These are phyloP conservation scores for Triticum urartu DNA, from an alignment of 176 grass and related monocot genomes.

Conservation along the genomic window DNA sequence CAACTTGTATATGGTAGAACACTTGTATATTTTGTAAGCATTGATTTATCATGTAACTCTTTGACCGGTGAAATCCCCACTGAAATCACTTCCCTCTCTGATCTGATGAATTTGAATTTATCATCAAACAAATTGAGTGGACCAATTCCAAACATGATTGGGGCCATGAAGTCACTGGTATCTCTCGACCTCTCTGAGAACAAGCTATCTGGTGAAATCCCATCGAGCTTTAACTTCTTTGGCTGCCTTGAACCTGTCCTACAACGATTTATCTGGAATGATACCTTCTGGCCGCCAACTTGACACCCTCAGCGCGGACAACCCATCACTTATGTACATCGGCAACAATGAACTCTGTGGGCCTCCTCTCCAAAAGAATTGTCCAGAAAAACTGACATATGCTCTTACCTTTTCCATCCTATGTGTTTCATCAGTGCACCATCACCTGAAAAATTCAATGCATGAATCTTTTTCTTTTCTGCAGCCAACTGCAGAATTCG, in stretches of 20 bases:
- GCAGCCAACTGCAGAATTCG: no score
- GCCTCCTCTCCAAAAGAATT: slow-evolving; percentile 20
- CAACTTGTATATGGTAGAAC: background rate
- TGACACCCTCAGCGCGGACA: background rate
- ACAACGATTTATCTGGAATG: slow-evolving; percentile 14
- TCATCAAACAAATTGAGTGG: no score
- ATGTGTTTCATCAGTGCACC: no score
- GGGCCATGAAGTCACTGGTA: no score
- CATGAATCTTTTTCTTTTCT: no score
- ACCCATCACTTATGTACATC: slow-evolving; percentile 27
- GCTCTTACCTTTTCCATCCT: no score
- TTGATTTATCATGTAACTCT: slow-evolving; percentile 38
- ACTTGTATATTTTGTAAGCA: background rate
- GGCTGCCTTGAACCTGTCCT: slow-evolving; percentile 24
- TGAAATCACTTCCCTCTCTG: slow-evolving; percentile 15
- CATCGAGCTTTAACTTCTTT: slow-evolving; percentile 9
- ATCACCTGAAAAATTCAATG: no score
- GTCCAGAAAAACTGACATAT: background rate
- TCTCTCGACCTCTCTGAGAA: no score
- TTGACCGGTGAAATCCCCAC: slow-evolving; percentile 30
- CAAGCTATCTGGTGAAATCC: no score
- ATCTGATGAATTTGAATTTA: background rate
- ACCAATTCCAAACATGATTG: no score
- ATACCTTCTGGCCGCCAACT: slow-evolving; percentile 12
- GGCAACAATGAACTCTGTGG: slow-evolving; percentile 24